Evolutionary conservation across 352 stramenopile species (phyloP), one percentile per base, ranked within the genome.

Genomic region (Phytophthora meadii): DNA sequence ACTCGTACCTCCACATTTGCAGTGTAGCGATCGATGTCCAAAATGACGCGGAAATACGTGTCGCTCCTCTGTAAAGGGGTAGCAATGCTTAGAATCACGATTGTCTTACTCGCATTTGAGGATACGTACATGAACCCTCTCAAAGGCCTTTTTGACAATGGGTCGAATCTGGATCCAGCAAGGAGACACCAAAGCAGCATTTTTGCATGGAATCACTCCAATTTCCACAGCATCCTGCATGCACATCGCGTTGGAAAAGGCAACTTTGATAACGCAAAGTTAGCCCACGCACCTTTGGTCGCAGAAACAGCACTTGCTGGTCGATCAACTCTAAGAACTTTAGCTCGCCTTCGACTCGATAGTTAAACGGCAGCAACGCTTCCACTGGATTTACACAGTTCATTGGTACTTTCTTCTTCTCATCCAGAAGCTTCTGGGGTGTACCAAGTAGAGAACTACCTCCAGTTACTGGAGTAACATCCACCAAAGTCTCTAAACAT

Each of bases 281-380:
- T 6, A 34, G 40, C 22, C 15, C 5, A 41, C 62, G 14, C 40
- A 90, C 81, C 73, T 91, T 92, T 65, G 85, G 83, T n/a, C 80
- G 71, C 14, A 94, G 50, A 46, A 69, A 83, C 11, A 94, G 49
- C 19, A 91, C 48, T 24, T 70, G 42, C 0, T 74, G 47, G 61
- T 94, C 79, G 11, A 94, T 71, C 17, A 92, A 54, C 36, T 88
- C 57, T 17, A 94, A 44, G 25, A 94, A 92, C 48, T 84, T 89
- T 32, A 74, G 57, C 25, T 92, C 83, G 3, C 82, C 79, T 30
- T 88, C 79, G 30, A 72, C 41, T 0, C 73, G 78, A 30, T 85
- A 70, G 3, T 89, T 79, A 58, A 92, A 92, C 12, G 81, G 79
- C 36, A 90, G 25, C 24, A 94, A 34, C 12, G 82, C 82, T 22